These are phyloP conservation scores for Umbellularia californica DNA, from an alignment of 164 flowering plant genomes.

Conservation along the genomic window DNA sequence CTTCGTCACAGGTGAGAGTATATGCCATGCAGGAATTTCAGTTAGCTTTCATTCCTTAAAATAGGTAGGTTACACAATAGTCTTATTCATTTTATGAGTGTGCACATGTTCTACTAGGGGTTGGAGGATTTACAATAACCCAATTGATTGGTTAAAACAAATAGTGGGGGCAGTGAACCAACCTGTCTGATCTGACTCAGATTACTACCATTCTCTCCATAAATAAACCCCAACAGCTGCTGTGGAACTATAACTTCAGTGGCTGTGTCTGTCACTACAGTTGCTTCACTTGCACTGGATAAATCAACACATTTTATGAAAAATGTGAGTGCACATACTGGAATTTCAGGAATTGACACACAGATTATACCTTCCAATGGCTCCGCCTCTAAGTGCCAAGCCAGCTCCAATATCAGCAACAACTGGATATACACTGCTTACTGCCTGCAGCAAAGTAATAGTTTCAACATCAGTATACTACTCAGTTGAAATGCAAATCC, in stretches of 20 bases:
- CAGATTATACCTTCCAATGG: conserved; percentile 21
- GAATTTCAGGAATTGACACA: not conserved
- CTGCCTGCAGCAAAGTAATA: conserved; percentile 19
- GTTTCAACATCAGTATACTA: not conserved
- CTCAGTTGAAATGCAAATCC: not conserved
- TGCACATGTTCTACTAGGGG: too few species aligned
- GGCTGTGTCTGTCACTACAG: conserved; percentile 19
- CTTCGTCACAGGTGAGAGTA: too few species aligned
- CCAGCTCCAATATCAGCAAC: conserved; percentile 25
- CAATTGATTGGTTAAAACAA: too few species aligned
- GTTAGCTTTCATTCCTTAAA: too few species aligned
- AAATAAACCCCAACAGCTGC: conserved; percentile 25
- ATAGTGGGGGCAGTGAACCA: not conserved
- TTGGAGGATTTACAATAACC: too few species aligned
- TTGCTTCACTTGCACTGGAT: conserved; percentile 30
- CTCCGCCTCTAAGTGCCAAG: conserved; percentile 22
- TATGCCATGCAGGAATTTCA: too few species aligned
- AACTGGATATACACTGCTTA: conserved; percentile 20
- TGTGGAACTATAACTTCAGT: conserved; percentile 48
- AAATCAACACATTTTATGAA: conserved; percentile 1
- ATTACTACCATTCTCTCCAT: conserved; percentile 47
- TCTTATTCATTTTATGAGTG: too few species aligned
- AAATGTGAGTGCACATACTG: not conserved
- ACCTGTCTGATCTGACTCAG: conserved; percentile 48
- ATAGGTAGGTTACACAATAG: too few species aligned